A percentile compares a stretch with the other conserved stretches of the same genome.
These are phyloP conservation scores for Zizania palustris DNA, from an alignment of 202 grass and related monocot species.

Conservation along the genomic window DNA sequence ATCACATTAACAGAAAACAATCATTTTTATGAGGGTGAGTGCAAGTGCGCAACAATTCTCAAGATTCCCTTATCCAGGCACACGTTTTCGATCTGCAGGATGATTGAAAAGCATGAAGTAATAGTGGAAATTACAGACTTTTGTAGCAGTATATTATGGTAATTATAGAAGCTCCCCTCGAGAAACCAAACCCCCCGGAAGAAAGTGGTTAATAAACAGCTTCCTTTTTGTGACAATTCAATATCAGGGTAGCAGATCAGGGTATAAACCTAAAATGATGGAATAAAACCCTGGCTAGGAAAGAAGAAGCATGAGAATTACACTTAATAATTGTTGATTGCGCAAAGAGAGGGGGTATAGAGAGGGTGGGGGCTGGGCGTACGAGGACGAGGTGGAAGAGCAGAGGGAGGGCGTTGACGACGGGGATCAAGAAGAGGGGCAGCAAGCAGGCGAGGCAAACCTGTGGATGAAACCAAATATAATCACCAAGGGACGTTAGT, in stretches of 20 bases:
- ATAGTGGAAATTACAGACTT: not conserved
- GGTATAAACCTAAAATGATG: not conserved
- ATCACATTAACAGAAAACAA: not conserved
- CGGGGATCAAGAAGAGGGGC: constrained; percentile 91
- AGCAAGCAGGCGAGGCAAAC: constrained; percentile 86
- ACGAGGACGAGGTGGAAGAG: constrained; percentile 87
- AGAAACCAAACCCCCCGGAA: not conserved
- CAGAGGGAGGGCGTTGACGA: constrained; percentile 94
- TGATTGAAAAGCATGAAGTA: not conserved
- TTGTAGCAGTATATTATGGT: not conserved
- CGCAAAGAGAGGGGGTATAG: too few species aligned
- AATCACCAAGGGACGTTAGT: not conserved
- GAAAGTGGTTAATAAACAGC: not conserved
- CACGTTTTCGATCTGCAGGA: not conserved
- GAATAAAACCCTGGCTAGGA: not conserved
- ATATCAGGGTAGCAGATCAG: not conserved
- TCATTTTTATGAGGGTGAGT: not conserved
- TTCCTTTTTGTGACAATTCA: not conserved
- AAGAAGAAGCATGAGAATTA: not conserved
- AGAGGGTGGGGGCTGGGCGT: not conserved
- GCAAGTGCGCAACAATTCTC: not conserved
- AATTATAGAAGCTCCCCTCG: not conserved
- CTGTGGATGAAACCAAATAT: not conserved
- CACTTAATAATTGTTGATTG: too few species aligned
- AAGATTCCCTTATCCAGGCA: not conserved